Base-by-base conservation (phyloP, 2,329 filamentous ascomycete genomes). In the Arthrobotrys iridis region DNA sequence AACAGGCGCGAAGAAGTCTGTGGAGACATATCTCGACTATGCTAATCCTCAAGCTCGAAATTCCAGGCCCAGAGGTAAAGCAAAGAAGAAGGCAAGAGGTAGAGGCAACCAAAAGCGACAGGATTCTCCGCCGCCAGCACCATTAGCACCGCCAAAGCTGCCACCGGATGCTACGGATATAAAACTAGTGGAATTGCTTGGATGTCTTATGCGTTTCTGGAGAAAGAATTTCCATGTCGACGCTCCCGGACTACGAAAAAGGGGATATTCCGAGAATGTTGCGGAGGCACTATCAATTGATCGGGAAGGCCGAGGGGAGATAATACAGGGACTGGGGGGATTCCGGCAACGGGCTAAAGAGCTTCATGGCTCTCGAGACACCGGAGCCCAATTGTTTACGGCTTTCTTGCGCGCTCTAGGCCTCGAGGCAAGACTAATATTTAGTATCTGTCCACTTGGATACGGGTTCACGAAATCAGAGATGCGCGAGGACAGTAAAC, bases 341-440 rank as follows among this genome's bases (percentile, higher is more conserved):
- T 63, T 66, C 62, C 48, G 48, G 15, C 28, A 60, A 28, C 37
- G 20, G 58, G 62, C 67, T 2, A 41, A 52, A 40, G 48, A 8
- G 11, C 24, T 13, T 13, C 62, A 64, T 1, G 96, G 94, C 0
- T 98, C 94, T 7, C 88, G 93, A 77, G 95, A 99, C 81, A 86
- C 95, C 7, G 95, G 93, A 0, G 91, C 93, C 1, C 93, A 98
- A 81, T 82, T 99, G 0, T 97, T 96, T 80, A 98, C 95, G 81
- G 91, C 93, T 1, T 83, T 98, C 26, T 85, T 99, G 2, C 89
- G 95, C n/a, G 88, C 88, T n/a, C 88, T 87, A n/a, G 93, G 92
- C 1, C 88, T 98, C 5, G 88, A 93, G 77, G 86, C 92, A 5
- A 88, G 95, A 11, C 85, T 99, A 2, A 91, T 98, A 0, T 97